Base-by-base conservation (phyloP, 1,284 basidiomycete genomes). In the Ustilago crameri region DNA sequence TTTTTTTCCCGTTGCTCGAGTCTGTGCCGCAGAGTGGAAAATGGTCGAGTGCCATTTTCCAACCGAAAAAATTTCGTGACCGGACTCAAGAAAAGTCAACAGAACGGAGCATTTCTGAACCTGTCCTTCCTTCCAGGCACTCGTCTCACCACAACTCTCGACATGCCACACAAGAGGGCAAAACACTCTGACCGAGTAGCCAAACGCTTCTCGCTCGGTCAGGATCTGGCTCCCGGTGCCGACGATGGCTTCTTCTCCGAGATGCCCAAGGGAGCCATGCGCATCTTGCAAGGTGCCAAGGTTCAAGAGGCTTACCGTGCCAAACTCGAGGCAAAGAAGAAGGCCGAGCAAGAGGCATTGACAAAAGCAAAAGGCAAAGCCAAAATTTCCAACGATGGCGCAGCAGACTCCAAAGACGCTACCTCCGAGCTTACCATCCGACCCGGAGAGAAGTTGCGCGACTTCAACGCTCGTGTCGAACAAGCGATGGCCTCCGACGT, bases 151-250 rank as follows among this genome's bases (percentile, higher is more conserved):
- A 22, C 10, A 2, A 27, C 27, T 18, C 26, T 18, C 41, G 48
- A 14, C n/a, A 80, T 80, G 78, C 78, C 78, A 20, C 76, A 79
- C 67, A 80, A 80, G 48, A 63, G 76, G 26, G 76, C 78, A 1
- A 80, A 79, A 38, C 61, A 58, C 42, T 76, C 76, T 14, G 64
- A 63, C 42, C 64, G 78, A 30, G 47, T 68, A 27, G 66, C 75
- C 27, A 64, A 74, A 48, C 74, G 76, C 38, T 62, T 65, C 50
- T 45, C 52, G 44, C 20, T 66, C 10, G 73, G 75, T 10, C 50
- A 71, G 38, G 59, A 79, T 49, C 54, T 72, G 18, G 69, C 78
- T 23, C 74, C 77, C 5, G 45, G 45, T 51, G 41, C 42, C 17
- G 61, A 71, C 32, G 54, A 65, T 24, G 58, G 59, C 20, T 67